Conservation (phyloP, 768 basidiomycete species). For the Holtermannia corniformis region DNA sequence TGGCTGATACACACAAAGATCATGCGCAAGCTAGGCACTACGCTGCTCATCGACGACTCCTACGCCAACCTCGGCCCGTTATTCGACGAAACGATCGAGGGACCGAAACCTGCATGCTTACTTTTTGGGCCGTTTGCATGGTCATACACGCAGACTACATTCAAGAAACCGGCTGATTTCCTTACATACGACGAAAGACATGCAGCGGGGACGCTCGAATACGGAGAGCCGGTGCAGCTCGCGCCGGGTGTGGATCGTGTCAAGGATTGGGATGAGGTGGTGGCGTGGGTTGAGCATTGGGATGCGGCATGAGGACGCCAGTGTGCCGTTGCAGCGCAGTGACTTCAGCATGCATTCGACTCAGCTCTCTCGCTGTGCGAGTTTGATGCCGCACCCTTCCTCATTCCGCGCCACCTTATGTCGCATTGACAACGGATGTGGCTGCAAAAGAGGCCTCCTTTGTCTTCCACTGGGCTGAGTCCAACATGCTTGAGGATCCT, state of each 20-base stretch:
- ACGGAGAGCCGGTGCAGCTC: neutral
- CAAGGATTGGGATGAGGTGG: conserved; percentile 6
- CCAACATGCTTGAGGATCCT: too few species aligned
- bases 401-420: too few species aligned
- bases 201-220: neutral
- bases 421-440: too few species aligned
- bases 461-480: too few species aligned
- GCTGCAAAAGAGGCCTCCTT: too few species aligned
- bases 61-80: conserved; percentile 4
- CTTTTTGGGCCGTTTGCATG: conserved; percentile 8
- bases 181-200: conserved; percentile 8
- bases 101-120: conserved; percentile 1
- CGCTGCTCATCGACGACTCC: conserved; percentile 9
- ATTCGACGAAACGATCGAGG: neutral
- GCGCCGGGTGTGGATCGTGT: neutral
- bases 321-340: too few species aligned
- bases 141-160: conserved; percentile 2
- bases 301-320: too few species aligned
- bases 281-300: conserved; percentile 4
- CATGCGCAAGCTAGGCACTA: conserved; percentile 1
- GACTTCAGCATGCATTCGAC: too few species aligned
- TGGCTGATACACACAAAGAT: conserved; percentile 3
- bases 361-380: too few species aligned
- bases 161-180: conserved; percentile 5
- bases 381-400: too few species aligned